Evolutionary conservation across 164 flowering plant species (phyloP).

Genomic region (Cinnamomum micranthum): DNA sequence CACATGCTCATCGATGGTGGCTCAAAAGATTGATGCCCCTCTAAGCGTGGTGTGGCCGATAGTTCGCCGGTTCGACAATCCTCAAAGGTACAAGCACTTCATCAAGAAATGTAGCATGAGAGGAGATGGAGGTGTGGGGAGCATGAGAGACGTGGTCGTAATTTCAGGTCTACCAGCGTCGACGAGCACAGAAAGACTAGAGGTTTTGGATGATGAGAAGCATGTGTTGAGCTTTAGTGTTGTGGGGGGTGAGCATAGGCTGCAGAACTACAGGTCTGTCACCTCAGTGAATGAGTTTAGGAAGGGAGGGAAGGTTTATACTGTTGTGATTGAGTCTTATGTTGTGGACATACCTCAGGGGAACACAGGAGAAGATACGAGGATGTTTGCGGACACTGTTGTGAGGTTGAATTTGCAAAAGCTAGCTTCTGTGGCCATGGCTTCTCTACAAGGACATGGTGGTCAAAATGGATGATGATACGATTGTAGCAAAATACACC

Average conservation of each 20-base stretch:
- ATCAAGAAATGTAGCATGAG: constrained; percentile 56
- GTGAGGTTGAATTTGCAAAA: constrained; percentile 68
- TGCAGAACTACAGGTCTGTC: constrained; percentile 57
- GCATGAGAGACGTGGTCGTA: constrained; percentile 62
- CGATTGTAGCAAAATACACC: too few species aligned
- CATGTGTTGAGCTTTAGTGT: constrained; percentile 67
- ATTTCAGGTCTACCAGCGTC: constrained; percentile 79
- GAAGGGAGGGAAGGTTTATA: constrained; percentile 42
- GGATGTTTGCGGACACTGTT: constrained; percentile 72
- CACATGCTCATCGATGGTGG: constrained; percentile 58
- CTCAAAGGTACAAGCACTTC: constrained; percentile 78
- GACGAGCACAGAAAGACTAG: constrained; percentile 69
- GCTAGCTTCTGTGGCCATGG: constrained; percentile 52
- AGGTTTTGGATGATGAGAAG: constrained; percentile 63
- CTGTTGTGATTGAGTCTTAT: constrained; percentile 69
- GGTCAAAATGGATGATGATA: not conserved
- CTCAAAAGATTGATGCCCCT: constrained; percentile 65
- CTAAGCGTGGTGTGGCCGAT: constrained; percentile 56
- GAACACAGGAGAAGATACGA: constrained; percentile 71
- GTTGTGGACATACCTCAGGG: constrained; percentile 78
- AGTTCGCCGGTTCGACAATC: constrained; percentile 62
- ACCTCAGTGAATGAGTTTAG: constrained; percentile 59
- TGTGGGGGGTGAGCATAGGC: constrained; percentile 73
- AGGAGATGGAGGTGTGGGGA: constrained; percentile 64
- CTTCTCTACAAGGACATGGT: constrained; percentile 17